Evolutionary conservation across 345 rosid species (phyloP), one percentile per base, ranked within the genome.

Genomic region (Erodium maritimum): DNA sequence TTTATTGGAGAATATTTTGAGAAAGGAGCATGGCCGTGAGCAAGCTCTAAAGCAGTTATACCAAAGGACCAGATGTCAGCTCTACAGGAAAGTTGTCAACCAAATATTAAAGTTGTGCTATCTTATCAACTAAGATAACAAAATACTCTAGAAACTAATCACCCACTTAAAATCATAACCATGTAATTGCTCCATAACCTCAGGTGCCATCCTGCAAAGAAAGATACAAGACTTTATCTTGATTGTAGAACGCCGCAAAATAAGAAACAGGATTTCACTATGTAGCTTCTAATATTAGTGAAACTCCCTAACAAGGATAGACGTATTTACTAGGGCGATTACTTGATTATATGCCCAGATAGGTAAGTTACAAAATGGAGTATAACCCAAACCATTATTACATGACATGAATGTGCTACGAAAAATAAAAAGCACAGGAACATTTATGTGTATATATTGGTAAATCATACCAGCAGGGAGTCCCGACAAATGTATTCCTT

Each of bases 31-130:
- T 91, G 97, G 19, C 97, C 97, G 75, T 88, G 98, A 34, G 98
- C 96, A 71, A 93, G 95, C 82, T 93, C 99, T 60, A 93, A 61
- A 62, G 94, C 99, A n/a, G 99, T 93, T 55, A 93, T 93, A 55
- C 99, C 99, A 71, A 93, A 93, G 13, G 99, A 93, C 99, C 99
- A 93, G 55, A 93, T 93, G 74, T 93, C 99, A 60, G 95, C 99
- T 82, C 99, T 93, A 79, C 67, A 65, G 45, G 59, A 29, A 70
- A 71, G 58, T 64, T 75, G 21, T 23, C 52, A 59, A 57, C 73
- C 63, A 73, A 63, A 65, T 56, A 61, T 71, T 59, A 66, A 53
- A 54, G 22, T 65, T 45, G 23, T 67, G 33, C 33, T 13, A 69
- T 61, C 22, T 10, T 61, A 19, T 50, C 23, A 62, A 52, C 61